phyloP scores from a whole-genome alignment of 2,329 filamentous ascomycete species.

The Penicillium italicum region DNA sequence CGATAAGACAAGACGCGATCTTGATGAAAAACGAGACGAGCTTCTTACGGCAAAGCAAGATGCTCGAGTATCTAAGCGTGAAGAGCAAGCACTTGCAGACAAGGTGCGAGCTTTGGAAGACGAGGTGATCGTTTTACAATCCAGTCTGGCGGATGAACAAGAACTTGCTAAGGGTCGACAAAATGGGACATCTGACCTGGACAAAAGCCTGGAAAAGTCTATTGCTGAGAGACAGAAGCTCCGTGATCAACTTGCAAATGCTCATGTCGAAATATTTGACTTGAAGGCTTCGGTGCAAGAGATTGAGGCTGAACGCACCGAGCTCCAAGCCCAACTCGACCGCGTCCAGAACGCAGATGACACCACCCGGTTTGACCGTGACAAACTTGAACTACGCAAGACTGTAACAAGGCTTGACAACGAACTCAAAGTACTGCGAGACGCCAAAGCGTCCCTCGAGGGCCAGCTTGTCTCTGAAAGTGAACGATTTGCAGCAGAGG shows the following conservation, averaged over 20 bases:
- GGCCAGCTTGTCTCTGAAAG: slow-evolving; percentile 63
- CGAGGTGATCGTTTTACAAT: slow-evolving; percentile 70
- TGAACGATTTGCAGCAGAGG: slow-evolving; percentile 62
- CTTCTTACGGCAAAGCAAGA: slow-evolving; percentile 65
- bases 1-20: slow-evolving; percentile 60
- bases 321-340: slow-evolving; percentile 60
- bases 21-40: slow-evolving; percentile 65
- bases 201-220: slow-evolving; percentile 54
- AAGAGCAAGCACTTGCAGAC: slow-evolving; percentile 60
- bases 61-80: slow-evolving; percentile 63
- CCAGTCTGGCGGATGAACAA: slow-evolving; percentile 61
- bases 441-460: slow-evolving; percentile 63
- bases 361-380: slow-evolving; percentile 61
- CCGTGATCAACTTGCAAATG: slow-evolving; percentile 59
- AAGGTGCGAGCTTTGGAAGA: slow-evolving; percentile 68
- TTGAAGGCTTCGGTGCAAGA: slow-evolving; percentile 57
- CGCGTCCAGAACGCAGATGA: slow-evolving; percentile 54
- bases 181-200: slow-evolving; percentile 57
- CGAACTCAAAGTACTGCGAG: slow-evolving; percentile 62
- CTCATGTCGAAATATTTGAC: slow-evolving; percentile 59
- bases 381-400: slow-evolving; percentile 65
- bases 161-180: slow-evolving; percentile 58
- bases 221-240: slow-evolving; percentile 60
- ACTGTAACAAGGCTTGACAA: slow-evolving; percentile 65
- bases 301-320: slow-evolving; percentile 62